Evolutionary conservation across 441 rosid species (phyloP).

Genomic region (Geranium incanum): DNA sequence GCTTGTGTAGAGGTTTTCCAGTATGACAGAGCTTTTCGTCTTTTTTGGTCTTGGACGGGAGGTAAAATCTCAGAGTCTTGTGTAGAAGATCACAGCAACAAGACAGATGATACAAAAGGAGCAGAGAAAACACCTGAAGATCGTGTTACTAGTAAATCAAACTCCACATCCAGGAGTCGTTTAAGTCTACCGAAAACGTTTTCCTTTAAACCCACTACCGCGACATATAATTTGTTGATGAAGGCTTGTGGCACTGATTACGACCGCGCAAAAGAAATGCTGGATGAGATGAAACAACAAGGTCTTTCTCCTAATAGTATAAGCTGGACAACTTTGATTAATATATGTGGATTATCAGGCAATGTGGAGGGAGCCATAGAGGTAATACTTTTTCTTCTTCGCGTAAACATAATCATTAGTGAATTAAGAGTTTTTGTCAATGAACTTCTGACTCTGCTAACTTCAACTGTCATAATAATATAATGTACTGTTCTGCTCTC

Average conservation of each 20-base stretch:
- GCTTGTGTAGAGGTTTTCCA: conserved; percentile 86
- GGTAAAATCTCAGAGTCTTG: conserved; percentile 27
- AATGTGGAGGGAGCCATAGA: conserved; percentile 64
- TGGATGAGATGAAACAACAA: conserved; percentile 70
- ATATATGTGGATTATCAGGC: conserved; percentile 67
- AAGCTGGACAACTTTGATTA: conserved; percentile 87
- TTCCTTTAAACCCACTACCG: conserved; percentile 55
- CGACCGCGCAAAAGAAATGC: conserved; percentile 53
- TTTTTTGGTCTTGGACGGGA: conserved; percentile 62
- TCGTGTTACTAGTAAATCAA: conserved; percentile 21
- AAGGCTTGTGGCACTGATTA: conserved; percentile 77
- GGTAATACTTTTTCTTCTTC: conserved; percentile 33
- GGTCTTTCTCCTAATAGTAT: conserved; percentile 73
- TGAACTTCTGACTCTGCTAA: too few species aligned
- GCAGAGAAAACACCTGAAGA: conserved; percentile 21
- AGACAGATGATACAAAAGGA: conserved; percentile 18
- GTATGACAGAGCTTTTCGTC: conserved; percentile 89
- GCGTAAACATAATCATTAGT: too few species aligned
- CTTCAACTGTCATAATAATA: background rate
- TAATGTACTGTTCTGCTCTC: conserved; percentile 19
- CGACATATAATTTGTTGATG: conserved; percentile 69
- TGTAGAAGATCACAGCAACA: conserved; percentile 23
- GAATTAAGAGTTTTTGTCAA: too few species aligned
- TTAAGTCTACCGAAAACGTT: conserved; percentile 39
- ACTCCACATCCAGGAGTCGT: conserved; percentile 27